Evolutionary conservation across 352 stramenopile species (phyloP).

Genomic region (Elongisporangium undulatum): DNA sequence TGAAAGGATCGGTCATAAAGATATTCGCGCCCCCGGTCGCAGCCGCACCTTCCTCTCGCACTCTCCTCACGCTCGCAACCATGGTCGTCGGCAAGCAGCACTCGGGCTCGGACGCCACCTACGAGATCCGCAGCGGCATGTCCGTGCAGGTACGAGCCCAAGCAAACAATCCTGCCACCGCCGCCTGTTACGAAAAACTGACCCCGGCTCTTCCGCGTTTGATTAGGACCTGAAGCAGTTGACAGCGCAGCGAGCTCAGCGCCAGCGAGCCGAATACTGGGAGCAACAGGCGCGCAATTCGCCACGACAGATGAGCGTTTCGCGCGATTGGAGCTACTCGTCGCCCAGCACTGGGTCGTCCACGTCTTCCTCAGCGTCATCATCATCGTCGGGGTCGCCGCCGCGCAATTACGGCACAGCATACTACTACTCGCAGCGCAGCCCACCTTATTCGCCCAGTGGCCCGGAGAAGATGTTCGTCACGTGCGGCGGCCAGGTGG

Average conservation of each 20-base stretch:
- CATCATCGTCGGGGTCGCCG: conserved; percentile 13
- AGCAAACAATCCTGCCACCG: too few relatives aligned
- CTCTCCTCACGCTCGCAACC: neutral
- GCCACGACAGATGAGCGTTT: conserved; percentile 22
- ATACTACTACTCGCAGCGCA: conserved; percentile 10
- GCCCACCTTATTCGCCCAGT: neutral
- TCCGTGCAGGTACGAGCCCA: conserved; percentile 52
- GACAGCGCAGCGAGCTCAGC: conserved; percentile 61
- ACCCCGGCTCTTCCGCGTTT: neutral
- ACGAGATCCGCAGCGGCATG: conserved; percentile 82
- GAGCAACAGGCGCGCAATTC: conserved; percentile 43
- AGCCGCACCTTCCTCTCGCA: conserved; percentile 5
- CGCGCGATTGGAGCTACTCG: conserved; percentile 25
- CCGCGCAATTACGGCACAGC: conserved; percentile 7
- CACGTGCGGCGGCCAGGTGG: conserved; percentile 72
- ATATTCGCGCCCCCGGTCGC: conserved; percentile 8
- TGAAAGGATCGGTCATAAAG: conserved; percentile 7
- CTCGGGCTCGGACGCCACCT: conserved; percentile 7
- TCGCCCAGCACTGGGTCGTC: conserved; percentile 14
- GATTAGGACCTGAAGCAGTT: conserved; percentile 72
- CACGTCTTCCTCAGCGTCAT: conserved; percentile 14
- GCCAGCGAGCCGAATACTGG: conserved; percentile 68
- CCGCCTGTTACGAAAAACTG: too few relatives aligned
- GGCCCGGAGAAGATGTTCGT: conserved; percentile 68
- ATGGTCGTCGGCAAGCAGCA: conserved; percentile 43